Evolutionary conservation across 2,329 filamentous ascomycete genomes (phyloP).

Genomic region (Tolypocladium endophyticum): DNA sequence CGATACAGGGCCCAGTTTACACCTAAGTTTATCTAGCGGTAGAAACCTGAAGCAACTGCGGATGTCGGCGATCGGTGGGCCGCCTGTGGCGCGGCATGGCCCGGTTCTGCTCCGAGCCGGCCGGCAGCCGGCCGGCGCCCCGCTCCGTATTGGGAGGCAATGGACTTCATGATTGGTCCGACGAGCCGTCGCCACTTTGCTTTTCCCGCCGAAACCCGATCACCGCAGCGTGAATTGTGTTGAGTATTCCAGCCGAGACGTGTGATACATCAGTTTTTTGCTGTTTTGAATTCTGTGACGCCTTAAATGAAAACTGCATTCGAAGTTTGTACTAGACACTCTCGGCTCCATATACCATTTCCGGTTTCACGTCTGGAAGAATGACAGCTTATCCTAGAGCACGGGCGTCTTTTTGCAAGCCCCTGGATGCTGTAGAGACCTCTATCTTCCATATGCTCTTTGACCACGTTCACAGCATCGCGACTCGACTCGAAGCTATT

Average conservation of each 20-base stretch:
- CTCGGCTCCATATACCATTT: neutral
- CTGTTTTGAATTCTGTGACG: neutral
- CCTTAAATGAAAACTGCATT: neutral
- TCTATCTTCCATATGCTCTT: no score
- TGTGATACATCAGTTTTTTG: neutral
- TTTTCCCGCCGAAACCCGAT: neutral
- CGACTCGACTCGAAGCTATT: neutral
- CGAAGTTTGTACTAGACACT: neutral
- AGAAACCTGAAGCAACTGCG: neutral
- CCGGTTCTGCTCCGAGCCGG: slow-evolving; percentile 2
- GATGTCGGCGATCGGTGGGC: slow-evolving; percentile 15
- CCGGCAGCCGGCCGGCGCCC: slow-evolving; percentile 10
- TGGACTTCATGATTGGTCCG: neutral
- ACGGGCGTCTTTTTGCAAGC: neutral
- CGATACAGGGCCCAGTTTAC: neutral
- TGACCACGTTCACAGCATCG: neutral
- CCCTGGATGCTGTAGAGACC: no score
- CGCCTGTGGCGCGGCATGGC: neutral
- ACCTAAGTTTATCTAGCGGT: neutral
- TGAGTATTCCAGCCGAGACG: neutral
- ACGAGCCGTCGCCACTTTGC: neutral
- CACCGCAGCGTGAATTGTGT: neutral
- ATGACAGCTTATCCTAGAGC: no score
- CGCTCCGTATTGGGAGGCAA: slow-evolving; percentile 1
- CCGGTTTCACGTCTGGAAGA: no score